Base-by-base conservation (phyloP, 768 basidiomycete species). In the Boletellus ananiceps region DNA sequence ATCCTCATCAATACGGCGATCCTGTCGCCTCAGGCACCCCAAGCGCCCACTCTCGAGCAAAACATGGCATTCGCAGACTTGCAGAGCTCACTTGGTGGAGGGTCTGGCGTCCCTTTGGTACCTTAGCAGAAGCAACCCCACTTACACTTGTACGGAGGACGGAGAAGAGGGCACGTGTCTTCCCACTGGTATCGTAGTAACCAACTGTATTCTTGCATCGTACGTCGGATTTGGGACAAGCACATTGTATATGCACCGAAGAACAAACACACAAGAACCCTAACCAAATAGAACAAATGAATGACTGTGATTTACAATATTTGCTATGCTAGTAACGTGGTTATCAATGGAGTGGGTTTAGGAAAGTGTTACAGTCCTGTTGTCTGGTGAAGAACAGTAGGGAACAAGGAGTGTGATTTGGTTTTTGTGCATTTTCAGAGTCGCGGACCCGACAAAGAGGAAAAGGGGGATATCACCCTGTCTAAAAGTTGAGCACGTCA, bases 31-130 rank as follows among this genome's bases (percentile, higher is more conserved):
- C 74, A 74, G 46, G 66, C 69, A 45, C 67, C 73, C 27, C 80
- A 76, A 49, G 77, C 79, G 25, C 83, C 88, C 4, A 88, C 88
- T 11, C 71, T 89, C 39, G 88, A 88, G 63, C 88, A 91, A 68
- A 88, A 85, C 57, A 86, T 89, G 84, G 88, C 87, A 5, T 91
- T 88, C 55, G 86, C 84, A 40, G 82, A 78, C 15, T 72, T 83
- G 35, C 78, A 80, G 54, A 78, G 76, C 41, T 79, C 80, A 15
- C 61, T 66, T 44, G 58, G 49, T 29, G 55, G 44, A 52, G 52
- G n/a, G 35, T 52, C 71, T 72, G 43, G 64, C 57, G 41, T 59
- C 57, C 39, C 46, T 19, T 56, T 55, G 37, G 51, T 35, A 55
- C 51, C 21, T 46, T 25, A 6, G 23, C 38, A 35, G 39, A 39